Conservation (phyloP, 169 alveolate species). For the Amoebophrya sp. region DNA sequence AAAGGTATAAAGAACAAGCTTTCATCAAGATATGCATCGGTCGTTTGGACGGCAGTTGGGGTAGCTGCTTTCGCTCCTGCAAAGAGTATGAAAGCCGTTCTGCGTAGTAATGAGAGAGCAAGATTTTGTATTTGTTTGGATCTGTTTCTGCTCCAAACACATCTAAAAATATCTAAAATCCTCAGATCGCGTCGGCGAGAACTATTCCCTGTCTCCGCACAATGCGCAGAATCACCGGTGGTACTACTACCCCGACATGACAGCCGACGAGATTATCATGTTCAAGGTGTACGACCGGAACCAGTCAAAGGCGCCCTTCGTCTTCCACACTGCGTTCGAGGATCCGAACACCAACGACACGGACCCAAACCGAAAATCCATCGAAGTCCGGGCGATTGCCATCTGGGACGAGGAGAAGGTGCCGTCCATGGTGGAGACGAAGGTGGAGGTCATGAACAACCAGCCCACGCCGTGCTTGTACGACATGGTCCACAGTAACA, state of each 20-base stretch:
- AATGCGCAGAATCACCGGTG: background rate
- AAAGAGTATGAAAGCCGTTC: no score
- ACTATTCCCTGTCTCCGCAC: background rate
- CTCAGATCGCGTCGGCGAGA: conserved; percentile 10
- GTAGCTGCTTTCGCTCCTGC: no score
- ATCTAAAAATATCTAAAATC: no score
- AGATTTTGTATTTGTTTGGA: no score
- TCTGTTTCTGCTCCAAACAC: no score
- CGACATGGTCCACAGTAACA: background rate
- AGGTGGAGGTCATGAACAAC: background rate
- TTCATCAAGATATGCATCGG: no score
- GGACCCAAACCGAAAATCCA: background rate
- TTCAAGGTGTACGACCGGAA: conserved; percentile 3
- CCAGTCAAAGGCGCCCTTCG: background rate
- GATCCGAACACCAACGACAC: background rate
- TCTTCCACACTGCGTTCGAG: background rate
- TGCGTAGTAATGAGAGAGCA: no score
- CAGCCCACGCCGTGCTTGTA: background rate
- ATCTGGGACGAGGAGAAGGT: background rate
- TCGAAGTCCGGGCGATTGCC: background rate
- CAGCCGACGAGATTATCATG: background rate
- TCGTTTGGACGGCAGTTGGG: no score
- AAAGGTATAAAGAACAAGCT: no score
- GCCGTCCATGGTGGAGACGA: background rate
- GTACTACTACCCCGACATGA: conserved; percentile 11